phyloP scores from a whole-genome alignment of 306 rosid species.

The Psophocarpus tetragonolobus region DNA sequence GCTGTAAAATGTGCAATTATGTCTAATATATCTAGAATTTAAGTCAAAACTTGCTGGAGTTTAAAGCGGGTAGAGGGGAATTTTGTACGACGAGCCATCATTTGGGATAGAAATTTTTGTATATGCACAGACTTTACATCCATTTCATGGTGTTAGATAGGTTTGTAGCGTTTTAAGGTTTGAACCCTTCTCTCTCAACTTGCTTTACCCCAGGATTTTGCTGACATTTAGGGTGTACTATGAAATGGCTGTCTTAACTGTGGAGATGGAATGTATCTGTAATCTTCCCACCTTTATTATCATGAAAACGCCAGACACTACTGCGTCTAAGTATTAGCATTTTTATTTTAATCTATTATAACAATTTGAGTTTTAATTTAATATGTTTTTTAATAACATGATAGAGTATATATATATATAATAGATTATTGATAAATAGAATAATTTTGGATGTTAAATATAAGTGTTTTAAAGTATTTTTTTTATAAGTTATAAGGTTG shows the following conservation, averaged over 20 bases:
- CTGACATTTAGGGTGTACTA: background rate
- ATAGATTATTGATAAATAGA: no score
- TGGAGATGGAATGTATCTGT: background rate
- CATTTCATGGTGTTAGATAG: background rate
- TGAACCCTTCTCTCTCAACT: background rate
- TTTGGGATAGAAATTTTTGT: conserved; percentile 15
- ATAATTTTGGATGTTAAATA: no score
- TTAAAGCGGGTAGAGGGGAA: background rate
- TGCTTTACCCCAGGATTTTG: background rate
- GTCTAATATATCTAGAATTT: background rate
- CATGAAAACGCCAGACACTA: no score
- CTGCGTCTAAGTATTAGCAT: no score
- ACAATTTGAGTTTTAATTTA: no score
- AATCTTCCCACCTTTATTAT: no score
- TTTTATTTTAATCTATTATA: no score
- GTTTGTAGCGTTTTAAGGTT: background rate
- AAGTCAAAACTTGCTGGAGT: conserved; percentile 4
- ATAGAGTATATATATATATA: no score
- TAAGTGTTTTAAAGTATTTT: no score
- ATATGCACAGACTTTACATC: background rate
- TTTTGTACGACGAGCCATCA: background rate
- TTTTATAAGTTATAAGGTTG: no score
- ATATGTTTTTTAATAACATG: no score
- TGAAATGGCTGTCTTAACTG: conserved; percentile 18
- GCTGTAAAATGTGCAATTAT: no score